These are phyloP conservation scores for Fusarium miscanthi DNA, from an alignment of 2,329 filamentous ascomycete genomes.

Conservation along the genomic window DNA sequence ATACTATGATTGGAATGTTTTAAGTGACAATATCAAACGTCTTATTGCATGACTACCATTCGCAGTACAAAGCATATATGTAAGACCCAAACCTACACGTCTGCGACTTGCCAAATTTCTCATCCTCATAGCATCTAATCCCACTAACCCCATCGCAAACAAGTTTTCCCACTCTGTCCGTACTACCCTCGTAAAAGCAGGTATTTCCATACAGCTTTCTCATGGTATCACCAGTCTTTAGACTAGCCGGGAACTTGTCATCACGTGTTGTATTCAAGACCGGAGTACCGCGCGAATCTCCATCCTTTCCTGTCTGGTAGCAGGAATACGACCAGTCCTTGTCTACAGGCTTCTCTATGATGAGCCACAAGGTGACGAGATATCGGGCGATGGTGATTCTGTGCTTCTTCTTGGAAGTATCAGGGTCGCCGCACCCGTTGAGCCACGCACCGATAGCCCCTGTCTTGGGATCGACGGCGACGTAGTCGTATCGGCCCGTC, in stretches of 20 bases:
- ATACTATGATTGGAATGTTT: fast-evolving
- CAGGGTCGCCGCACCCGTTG: conserved; percentile 3
- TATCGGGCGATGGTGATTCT: not conserved
- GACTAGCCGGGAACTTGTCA: not conserved
- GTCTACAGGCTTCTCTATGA: not conserved
- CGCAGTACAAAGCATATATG: not conserved
- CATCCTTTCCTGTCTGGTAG: not conserved
- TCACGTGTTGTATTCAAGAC: not conserved
- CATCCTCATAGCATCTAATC: not conserved
- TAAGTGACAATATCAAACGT: fast-evolving
- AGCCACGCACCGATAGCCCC: conserved; percentile 18
- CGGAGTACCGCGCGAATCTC: not conserved
- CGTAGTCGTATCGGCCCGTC: conserved; percentile 1
- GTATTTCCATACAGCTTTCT: not conserved
- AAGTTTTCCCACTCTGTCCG: not conserved
- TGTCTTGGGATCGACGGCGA: conserved; percentile 9
- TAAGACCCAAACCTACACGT: not conserved
- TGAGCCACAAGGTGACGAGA: not conserved
- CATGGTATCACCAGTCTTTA: not conserved
- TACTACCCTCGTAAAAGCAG: not conserved
- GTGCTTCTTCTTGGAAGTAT: conserved; percentile 4
- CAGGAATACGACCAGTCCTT: not conserved
- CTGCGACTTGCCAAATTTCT: not conserved
- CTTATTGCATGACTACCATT: not conserved
- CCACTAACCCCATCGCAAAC: conserved; percentile 5